Evolutionary conservation across 768 basidiomycete species (phyloP).

Genomic region (Mycena polygramma): DNA sequence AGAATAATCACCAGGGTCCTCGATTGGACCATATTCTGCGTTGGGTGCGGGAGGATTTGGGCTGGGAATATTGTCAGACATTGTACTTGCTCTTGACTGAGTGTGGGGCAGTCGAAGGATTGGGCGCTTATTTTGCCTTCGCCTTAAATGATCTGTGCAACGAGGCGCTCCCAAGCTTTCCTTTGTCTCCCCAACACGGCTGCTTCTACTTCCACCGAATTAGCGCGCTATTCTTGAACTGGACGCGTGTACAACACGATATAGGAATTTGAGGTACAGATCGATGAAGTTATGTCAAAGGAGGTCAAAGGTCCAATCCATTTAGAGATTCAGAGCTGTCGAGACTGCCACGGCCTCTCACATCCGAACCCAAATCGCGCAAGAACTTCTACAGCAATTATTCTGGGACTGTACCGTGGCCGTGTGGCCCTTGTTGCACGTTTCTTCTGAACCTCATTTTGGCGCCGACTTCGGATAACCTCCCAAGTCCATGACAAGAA

Average conservation of each 20-base stretch:
- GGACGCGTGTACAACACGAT: constrained; percentile 19
- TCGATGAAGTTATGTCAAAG: background rate
- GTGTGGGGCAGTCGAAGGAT: constrained; percentile 9
- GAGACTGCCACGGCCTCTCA: background rate
- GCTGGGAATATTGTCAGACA: constrained; percentile 20
- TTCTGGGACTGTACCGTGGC: constrained; percentile 2
- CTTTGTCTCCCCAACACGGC: constrained; percentile 23
- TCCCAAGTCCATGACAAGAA: constrained; percentile 10
- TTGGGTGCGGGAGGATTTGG: background rate
- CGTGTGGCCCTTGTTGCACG: background rate
- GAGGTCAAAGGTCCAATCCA: background rate
- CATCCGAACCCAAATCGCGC: no score
- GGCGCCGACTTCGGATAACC: background rate
- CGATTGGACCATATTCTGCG: background rate
- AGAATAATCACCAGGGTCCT: background rate
- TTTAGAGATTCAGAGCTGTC: background rate
- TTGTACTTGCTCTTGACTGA: constrained; percentile 2
- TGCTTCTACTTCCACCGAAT: constrained; percentile 29
- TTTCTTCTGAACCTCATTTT: constrained; percentile 9
- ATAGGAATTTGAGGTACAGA: background rate
- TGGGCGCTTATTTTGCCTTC: constrained; percentile 4
- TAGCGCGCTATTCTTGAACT: constrained; percentile 22
- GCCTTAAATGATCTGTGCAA: constrained; percentile 18
- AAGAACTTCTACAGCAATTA: constrained; percentile 20
- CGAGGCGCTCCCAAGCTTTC: constrained; percentile 16